phyloP scores from a whole-genome alignment of 345 rosid genomes.

The Lenwebbia sp. region DNA sequence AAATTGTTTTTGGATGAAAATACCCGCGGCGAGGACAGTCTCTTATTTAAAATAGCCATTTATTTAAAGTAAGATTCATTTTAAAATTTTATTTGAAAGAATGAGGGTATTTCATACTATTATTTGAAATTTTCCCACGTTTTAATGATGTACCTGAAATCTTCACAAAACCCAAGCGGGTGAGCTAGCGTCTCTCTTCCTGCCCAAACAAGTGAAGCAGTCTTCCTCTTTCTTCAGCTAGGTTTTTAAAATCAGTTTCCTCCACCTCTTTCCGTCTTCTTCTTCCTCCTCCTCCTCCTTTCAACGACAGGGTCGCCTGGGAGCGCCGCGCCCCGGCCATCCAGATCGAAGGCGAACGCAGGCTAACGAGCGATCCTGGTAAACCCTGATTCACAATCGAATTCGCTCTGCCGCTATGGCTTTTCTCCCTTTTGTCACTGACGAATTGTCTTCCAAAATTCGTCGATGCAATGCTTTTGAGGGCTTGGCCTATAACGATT shows the following conservation, averaged over 20 bases:
- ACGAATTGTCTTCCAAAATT: not conserved
- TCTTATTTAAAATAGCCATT: no score
- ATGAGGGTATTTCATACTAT: no score
- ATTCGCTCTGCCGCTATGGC: not conserved
- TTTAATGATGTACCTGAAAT: no score
- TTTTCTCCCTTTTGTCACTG: not conserved
- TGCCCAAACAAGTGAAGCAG: not conserved
- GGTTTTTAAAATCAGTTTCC: not conserved
- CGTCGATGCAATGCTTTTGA: not conserved
- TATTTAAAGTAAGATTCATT: no score
- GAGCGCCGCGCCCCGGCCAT: not conserved
- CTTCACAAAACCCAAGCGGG: no score
- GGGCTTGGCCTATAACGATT: not conserved
- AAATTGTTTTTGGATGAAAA: no score
- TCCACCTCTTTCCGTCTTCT: not conserved
- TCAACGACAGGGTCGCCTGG: not conserved
- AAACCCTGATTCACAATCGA: not conserved
- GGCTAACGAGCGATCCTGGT: not conserved
- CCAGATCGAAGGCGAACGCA: not conserved
- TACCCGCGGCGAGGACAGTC: accelerated
- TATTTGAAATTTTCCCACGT: no score
- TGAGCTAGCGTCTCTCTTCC: no score
- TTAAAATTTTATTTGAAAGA: no score
- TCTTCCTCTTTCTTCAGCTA: not conserved
- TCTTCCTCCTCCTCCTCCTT: not conserved